These are phyloP conservation scores for Thermoascus crustaceus DNA, from an alignment of 2,329 filamentous ascomycete species.

Conservation along the genomic window DNA sequence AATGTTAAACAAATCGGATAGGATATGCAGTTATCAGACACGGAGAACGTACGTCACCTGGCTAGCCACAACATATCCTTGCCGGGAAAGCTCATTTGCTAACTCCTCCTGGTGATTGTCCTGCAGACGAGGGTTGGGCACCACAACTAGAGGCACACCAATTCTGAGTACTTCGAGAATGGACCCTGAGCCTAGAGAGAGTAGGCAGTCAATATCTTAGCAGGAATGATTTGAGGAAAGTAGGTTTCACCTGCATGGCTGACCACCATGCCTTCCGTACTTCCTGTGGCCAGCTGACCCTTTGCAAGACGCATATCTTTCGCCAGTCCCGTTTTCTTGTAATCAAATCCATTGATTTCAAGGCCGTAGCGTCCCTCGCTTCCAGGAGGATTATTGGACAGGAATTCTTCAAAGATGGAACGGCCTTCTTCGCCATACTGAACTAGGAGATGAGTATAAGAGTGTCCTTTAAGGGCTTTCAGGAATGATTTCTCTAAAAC, in stretches of 20 bases:
- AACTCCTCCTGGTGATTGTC: slow-evolving; percentile 90
- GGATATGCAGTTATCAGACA: slow-evolving; percentile 1
- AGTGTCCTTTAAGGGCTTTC: slow-evolving; percentile 45
- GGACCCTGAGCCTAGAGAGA: slow-evolving; percentile 66
- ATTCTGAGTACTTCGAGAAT: slow-evolving; percentile 75
- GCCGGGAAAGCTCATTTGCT: slow-evolving; percentile 62
- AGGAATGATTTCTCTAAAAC: slow-evolving; percentile 58
- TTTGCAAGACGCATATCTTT: slow-evolving; percentile 50
- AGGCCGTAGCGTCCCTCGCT: slow-evolving; percentile 32
- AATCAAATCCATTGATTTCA: slow-evolving; percentile 56
- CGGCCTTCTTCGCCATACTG: slow-evolving; percentile 70
- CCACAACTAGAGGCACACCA: slow-evolving; percentile 71
- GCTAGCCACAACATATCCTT: slow-evolving; percentile 70
- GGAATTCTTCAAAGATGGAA: slow-evolving; percentile 41
- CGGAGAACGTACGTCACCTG: slow-evolving; percentile 50
- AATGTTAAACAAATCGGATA: too few species aligned
- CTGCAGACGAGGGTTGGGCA: slow-evolving; percentile 73
- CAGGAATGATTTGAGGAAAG: not conserved
- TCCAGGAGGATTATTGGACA: slow-evolving; percentile 16
- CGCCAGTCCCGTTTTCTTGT: slow-evolving; percentile 53
- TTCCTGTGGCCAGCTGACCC: slow-evolving; percentile 32
- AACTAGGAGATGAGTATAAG: slow-evolving; percentile 64
- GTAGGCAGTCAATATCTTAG: slow-evolving; percentile 6
- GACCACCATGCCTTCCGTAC: slow-evolving; percentile 63
- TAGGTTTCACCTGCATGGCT: slow-evolving; percentile 69